A percentile compares a stretch with the other conserved stretches of the same genome.
Evolutionary conservation across 352 stramenopile genomes (phyloP).

Genomic region (Hyaloperonospora brassicae): DNA sequence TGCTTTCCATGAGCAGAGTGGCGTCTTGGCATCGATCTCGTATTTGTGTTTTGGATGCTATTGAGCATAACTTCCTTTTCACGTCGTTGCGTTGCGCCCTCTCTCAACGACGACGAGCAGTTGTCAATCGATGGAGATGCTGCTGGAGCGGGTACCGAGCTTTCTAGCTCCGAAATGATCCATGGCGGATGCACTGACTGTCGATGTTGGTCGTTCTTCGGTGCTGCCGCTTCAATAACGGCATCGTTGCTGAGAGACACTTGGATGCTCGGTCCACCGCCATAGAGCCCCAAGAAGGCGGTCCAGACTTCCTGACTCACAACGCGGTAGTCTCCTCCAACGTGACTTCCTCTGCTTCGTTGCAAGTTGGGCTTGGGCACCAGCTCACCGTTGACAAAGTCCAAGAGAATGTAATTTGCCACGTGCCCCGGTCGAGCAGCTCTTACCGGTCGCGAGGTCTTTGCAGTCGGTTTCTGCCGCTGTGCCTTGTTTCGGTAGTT

Average conservation of each 20-base stretch:
- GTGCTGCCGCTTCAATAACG: neutral
- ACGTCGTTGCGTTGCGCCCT: too few species aligned
- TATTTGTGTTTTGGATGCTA: too few species aligned
- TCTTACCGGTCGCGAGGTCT: conserved; percentile 8
- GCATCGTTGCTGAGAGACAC: conserved; percentile 13
- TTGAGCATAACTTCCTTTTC: too few species aligned
- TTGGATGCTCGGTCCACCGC: conserved; percentile 57
- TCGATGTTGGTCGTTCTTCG: neutral
- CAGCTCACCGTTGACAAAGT: conserved; percentile 59
- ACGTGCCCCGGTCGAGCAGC: conserved; percentile 42
- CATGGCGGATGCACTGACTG: conserved; percentile 19
- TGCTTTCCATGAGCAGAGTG: too few species aligned
- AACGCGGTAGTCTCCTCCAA: conserved; percentile 46
- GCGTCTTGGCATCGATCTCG: too few species aligned
- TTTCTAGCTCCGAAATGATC: conserved; percentile 52
- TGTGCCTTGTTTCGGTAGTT: neutral
- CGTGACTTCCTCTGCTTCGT: conserved; percentile 32
- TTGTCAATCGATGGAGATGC: neutral
- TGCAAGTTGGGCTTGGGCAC: conserved; percentile 35
- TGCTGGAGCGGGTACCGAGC: conserved; percentile 23
- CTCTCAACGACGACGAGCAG: too few species aligned
- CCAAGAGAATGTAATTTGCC: conserved; percentile 53
- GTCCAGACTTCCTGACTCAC: conserved; percentile 66
- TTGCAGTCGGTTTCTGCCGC: conserved; percentile 9
- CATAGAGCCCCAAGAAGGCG: conserved; percentile 48